Conservation (phyloP, 805 yeast genomes). For the Candida nonsorbophila region DNA sequence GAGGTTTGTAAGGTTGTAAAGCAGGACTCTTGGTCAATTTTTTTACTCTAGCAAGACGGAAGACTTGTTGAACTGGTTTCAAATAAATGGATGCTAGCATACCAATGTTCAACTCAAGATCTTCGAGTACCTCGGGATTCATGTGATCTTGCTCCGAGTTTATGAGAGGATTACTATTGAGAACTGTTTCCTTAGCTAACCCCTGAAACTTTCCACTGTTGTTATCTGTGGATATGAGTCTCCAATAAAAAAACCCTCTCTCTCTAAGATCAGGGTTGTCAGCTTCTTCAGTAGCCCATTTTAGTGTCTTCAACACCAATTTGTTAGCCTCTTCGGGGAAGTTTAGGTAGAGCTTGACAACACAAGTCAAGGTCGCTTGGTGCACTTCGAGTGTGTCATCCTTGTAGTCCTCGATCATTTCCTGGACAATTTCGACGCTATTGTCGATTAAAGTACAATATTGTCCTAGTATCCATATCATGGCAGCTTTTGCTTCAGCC, state of each 20-base stretch:
- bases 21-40: conserved; percentile 44
- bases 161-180: conserved; percentile 58
- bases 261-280: conserved; percentile 85
- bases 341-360: conserved; percentile 60
- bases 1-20: conserved; percentile 14
- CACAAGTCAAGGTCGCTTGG: conserved; percentile 65
- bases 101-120: conserved; percentile 77
- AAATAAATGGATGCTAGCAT: conserved; percentile 77
- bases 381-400: conserved; percentile 75
- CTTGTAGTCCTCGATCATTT: conserved; percentile 40
- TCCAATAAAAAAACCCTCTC: conserved; percentile 82
- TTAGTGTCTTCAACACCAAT: conserved; percentile 54
- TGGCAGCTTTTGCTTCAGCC: conserved; percentile 70
- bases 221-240: conserved; percentile 49
- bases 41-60: conserved; percentile 56
- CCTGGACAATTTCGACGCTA: conserved; percentile 33
- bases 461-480: conserved; percentile 83
- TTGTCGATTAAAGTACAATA: conserved; percentile 47
- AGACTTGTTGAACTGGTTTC: conserved; percentile 78
- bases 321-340: conserved; percentile 51
- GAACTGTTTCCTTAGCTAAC: conserved; percentile 44
- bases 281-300: conserved; percentile 65
- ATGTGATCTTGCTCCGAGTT: conserved; percentile 62
- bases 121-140: conserved; percentile 69
- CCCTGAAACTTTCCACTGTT: conserved; percentile 39